Conservation (phyloP, 257 asterid species). For the Rauvolfia tetraphylla region DNA sequence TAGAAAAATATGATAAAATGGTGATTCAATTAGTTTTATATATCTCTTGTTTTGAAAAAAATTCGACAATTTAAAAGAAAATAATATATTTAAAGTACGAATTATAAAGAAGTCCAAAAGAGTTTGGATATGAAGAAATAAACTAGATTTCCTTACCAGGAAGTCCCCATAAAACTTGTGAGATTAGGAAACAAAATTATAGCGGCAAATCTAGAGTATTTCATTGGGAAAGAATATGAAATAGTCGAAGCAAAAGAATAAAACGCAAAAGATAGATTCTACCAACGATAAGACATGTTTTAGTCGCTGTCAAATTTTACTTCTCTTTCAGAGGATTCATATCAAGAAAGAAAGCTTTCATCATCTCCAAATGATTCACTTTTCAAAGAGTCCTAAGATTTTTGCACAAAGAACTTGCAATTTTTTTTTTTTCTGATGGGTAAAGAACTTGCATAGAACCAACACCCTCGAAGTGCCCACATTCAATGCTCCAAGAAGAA, state of each 20-base stretch:
- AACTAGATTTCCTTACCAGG: too few species aligned
- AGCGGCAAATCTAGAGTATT: background rate
- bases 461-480: background rate
- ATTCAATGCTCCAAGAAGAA: background rate
- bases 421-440: too few species aligned
- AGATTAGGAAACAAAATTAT: background rate
- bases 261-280: background rate
- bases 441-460: background rate
- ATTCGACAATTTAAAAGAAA: too few species aligned
- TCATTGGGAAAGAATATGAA: background rate
- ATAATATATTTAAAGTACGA: too few species aligned
- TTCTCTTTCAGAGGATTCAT: constrained; percentile 1
- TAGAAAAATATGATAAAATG: too few species aligned
- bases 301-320: background rate
- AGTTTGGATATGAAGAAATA: too few species aligned
- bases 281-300: constrained; percentile 1
- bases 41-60: too few species aligned
- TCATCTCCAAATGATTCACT: constrained; percentile 2
- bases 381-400: background rate
- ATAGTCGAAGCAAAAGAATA: background rate
- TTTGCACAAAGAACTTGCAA: too few species aligned
- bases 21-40: too few species aligned
- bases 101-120: too few species aligned
- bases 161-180: too few species aligned
- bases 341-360: background rate